phyloP scores from a whole-genome alignment of 2,329 filamentous ascomycete species.

The Incumbomyces delicatus region DNA sequence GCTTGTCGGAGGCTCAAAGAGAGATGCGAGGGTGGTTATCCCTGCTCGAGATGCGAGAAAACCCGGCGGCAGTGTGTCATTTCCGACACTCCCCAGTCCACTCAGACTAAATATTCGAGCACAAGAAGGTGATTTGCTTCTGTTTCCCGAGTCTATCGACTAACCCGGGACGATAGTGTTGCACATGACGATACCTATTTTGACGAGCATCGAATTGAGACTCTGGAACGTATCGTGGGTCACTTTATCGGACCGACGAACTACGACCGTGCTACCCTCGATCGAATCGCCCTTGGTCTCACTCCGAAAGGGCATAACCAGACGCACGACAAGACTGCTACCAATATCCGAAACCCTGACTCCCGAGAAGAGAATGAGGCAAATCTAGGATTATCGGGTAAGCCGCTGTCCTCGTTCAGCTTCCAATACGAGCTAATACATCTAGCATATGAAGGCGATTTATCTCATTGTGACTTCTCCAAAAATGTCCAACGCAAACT shows the following conservation, averaged over 20 bases:
- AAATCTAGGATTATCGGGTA: not conserved
- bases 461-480: constrained; percentile 46
- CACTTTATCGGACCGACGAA: not conserved
- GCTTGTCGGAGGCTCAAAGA: constrained; percentile 17
- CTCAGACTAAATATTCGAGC: not conserved
- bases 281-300: not conserved
- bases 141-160: not conserved
- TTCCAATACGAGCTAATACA: not conserved
- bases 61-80: constrained; percentile 14
- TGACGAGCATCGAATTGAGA: not conserved
- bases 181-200: not conserved
- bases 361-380: not conserved
- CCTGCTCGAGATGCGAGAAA: constrained; percentile 14
- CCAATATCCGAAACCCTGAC: not conserved
- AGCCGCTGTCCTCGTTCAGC: not conserved
- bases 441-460: constrained; percentile 38
- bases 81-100: not conserved
- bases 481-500: constrained; percentile 43
- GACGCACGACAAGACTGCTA: not conserved
- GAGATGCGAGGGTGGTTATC: constrained; percentile 17
- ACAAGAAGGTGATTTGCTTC: not conserved
- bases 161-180: not conserved
- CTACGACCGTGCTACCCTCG: not conserved
- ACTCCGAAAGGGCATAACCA: not conserved
- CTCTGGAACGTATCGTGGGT: constrained; percentile 20